A percentile compares a stretch with the other conserved stretches of the same genome.
Conservation (phyloP, 2,329 filamentous ascomycete species). For the Aspergillus neoniger region DNA sequence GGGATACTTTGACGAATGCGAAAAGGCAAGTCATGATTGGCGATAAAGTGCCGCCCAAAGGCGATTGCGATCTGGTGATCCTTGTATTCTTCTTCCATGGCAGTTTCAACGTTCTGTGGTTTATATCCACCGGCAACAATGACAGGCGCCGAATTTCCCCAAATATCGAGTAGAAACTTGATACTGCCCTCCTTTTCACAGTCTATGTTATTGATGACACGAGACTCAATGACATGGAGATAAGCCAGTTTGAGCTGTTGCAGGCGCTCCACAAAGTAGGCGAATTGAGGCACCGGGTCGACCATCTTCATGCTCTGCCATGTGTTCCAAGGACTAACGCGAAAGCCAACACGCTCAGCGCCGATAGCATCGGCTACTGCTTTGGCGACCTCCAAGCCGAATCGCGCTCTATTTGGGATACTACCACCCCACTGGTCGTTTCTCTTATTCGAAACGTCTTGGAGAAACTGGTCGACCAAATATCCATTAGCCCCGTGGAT, state of each 20-base stretch:
- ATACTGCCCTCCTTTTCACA: conserved; percentile 42
- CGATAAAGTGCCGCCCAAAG: conserved; percentile 36
- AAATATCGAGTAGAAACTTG: conserved; percentile 46
- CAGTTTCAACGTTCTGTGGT: conserved; percentile 35
- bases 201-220: conserved; percentile 15
- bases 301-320: conserved; percentile 55
- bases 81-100: conserved; percentile 29
- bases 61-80: conserved; percentile 29
- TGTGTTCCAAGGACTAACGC: conserved; percentile 42
- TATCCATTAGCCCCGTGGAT: conserved; percentile 52
- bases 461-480: conserved; percentile 51
- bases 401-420: conserved; percentile 53
- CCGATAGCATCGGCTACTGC: conserved; percentile 46
- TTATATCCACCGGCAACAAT: conserved; percentile 52
- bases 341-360: conserved; percentile 41
- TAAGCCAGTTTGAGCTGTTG: conserved; percentile 50
- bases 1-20: too few relatives aligned
- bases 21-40: too few relatives aligned
- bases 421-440: conserved; percentile 52
- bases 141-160: conserved; percentile 47
- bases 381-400: conserved; percentile 54
- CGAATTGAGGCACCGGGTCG: conserved; percentile 63
- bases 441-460: conserved; percentile 48
- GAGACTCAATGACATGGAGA: conserved; percentile 45
- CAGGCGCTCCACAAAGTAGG: conserved; percentile 15